Evolutionary conservation across 1,139 yeast species (phyloP).

Genomic region (Suhomyces wounanorum): DNA sequence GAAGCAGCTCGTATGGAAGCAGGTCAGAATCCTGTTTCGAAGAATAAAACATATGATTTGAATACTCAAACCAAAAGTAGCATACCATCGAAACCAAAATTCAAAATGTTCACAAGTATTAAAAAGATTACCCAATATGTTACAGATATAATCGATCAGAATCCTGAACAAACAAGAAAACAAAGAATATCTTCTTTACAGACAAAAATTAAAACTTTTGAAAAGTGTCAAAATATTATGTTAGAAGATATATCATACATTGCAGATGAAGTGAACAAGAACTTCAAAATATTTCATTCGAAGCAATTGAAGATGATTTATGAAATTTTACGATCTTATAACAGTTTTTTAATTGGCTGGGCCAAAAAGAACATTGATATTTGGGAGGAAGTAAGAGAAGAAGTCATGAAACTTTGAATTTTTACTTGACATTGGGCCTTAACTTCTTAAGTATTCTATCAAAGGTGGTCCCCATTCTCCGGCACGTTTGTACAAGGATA

Average conservation of each 20-base stretch:
- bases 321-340: conserved; percentile 51
- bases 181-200: conserved; percentile 54
- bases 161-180: conserved; percentile 66
- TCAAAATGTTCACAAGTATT: conserved; percentile 29
- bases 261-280: conserved; percentile 51
- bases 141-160: conserved; percentile 68
- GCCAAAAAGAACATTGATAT: conserved; percentile 68
- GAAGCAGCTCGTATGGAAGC: conserved; percentile 42
- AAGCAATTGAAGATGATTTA: conserved; percentile 49
- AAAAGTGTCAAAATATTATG: conserved; percentile 61
- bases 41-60: conserved; percentile 34
- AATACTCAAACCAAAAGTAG: conserved; percentile 21
- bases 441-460: conserved; percentile 26
- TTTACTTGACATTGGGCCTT: background rate
- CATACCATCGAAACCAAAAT: conserved; percentile 18
- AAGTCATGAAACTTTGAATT: conserved; percentile 26
- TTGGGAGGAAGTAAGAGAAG: conserved; percentile 69
- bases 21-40: conserved; percentile 29
- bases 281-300: conserved; percentile 52
- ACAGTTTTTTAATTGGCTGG: conserved; percentile 65
- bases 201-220: conserved; percentile 53
- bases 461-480: conserved; percentile 45
- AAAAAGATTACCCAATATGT: conserved; percentile 64
- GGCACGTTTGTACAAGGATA: conserved; percentile 39
- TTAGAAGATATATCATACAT: conserved; percentile 56